Conservation (phyloP, 2,329 filamentous ascomycete species). For the Diaporthe amygdali region DNA sequence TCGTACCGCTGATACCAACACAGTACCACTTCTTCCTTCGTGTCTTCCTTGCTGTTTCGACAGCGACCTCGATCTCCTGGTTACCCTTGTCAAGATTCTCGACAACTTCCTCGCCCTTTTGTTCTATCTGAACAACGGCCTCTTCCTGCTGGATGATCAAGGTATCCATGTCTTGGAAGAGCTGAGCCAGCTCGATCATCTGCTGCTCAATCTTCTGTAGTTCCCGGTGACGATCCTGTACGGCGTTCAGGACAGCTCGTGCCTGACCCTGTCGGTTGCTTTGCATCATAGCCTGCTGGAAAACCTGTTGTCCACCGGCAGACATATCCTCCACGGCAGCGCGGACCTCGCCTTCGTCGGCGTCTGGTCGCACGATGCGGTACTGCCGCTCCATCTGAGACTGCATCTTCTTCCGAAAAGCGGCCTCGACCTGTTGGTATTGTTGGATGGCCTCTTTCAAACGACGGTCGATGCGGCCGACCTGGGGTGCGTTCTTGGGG, state of each 20-base stretch:
- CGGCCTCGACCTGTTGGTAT: slow-evolving; percentile 81
- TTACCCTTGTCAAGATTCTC: slow-evolving; percentile 87
- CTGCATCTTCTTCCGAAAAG: slow-evolving; percentile 79
- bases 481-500: slow-evolving; percentile 77
- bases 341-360: slow-evolving; percentile 77
- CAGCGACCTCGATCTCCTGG: slow-evolving; percentile 79
- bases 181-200: slow-evolving; percentile 83
- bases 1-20: slow-evolving; percentile 73
- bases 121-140: slow-evolving; percentile 80
- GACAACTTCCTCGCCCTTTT: slow-evolving; percentile 84
- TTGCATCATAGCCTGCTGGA: slow-evolving; percentile 84
- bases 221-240: slow-evolving; percentile 81
- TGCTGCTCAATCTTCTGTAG: slow-evolving; percentile 92
- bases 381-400: slow-evolving; percentile 90
- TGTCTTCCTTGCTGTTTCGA: slow-evolving; percentile 79
- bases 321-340: slow-evolving; percentile 76
- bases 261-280: slow-evolving; percentile 83
- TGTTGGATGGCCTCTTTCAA: slow-evolving; percentile 81
- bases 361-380: slow-evolving; percentile 84
- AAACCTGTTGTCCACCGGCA: slow-evolving; percentile 78
- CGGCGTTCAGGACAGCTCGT: slow-evolving; percentile 77
- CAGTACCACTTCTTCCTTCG: slow-evolving; percentile 98
- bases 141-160: slow-evolving; percentile 87
- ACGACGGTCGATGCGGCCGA: slow-evolving; percentile 79
- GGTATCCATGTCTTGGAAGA: slow-evolving; percentile 89